phyloP scores from a whole-genome alignment of 495 filamentous ascomycete species.

The Aspergillus biplanus region DNA sequence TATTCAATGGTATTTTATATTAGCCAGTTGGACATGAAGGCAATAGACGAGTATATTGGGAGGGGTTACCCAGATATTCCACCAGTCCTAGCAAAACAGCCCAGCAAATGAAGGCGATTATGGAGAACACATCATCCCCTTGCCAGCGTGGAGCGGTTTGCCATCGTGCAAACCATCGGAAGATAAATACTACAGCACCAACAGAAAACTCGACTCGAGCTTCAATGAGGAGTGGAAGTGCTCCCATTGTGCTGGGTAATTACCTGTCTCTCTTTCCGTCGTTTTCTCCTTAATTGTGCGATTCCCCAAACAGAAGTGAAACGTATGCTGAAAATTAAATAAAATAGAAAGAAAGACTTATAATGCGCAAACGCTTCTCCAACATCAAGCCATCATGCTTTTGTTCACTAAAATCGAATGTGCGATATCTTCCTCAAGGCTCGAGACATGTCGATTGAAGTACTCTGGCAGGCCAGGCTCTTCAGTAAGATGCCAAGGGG shows the following conservation, averaged over 20 bases:
- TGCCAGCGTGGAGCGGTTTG: conserved; percentile 7
- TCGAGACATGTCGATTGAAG: not conserved
- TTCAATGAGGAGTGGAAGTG: conserved; percentile 1
- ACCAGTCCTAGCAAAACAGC: not conserved
- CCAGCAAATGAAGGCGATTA: conserved; percentile 6
- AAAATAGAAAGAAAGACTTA: not conserved
- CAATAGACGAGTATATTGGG: not conserved
- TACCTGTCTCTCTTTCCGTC: not conserved
- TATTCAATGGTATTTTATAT: conserved; percentile 4
- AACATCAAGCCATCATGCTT: not conserved
- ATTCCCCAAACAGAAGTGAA: not conserved
- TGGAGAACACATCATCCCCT: conserved; percentile 9
- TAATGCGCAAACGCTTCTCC: not conserved
- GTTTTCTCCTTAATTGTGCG: not conserved
- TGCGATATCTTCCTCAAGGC: not conserved
- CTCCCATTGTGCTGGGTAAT: not conserved
- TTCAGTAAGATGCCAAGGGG: not conserved
- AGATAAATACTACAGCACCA: conserved; percentile 1
- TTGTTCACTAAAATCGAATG: not conserved
- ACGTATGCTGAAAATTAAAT: not conserved
- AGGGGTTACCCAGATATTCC: conserved; percentile 2
- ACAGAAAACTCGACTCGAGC: conserved; percentile 7
- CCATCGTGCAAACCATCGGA: conserved; percentile 4
- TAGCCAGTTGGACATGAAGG: not conserved
- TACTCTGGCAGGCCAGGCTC: not conserved